phyloP scores from a whole-genome alignment of 495 filamentous ascomycete species.

The Penicillium ochrochloron region DNA sequence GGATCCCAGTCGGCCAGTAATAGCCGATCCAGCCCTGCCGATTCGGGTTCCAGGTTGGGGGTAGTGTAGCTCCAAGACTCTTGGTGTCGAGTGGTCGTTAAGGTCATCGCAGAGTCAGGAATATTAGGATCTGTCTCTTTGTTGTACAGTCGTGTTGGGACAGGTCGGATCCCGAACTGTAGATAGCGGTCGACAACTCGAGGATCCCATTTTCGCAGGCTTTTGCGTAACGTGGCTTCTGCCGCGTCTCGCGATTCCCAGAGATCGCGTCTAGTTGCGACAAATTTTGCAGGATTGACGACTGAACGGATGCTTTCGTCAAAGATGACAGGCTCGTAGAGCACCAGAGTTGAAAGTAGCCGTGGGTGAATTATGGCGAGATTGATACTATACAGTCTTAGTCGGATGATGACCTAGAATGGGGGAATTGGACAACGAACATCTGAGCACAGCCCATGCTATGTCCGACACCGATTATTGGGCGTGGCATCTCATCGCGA shows the following conservation, averaged over 20 bases:
- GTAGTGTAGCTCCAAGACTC: constrained; percentile 51
- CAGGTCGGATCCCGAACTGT: constrained; percentile 6
- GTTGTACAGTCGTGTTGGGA: constrained; percentile 9
- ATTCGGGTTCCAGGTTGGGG: constrained; percentile 27
- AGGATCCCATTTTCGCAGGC: constrained; percentile 5
- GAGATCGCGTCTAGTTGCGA: constrained; percentile 2
- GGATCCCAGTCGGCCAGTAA: constrained; percentile 53
- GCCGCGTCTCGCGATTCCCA: constrained; percentile 11
- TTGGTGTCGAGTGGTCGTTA: constrained; percentile 68
- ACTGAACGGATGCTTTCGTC: not conserved
- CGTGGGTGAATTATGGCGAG: constrained; percentile 14
- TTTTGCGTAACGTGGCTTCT: constrained; percentile 5
- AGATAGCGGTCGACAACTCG: constrained; percentile 1
- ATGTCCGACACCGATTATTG: constrained; percentile 77
- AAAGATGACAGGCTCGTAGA: constrained; percentile 10
- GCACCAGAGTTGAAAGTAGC: constrained; percentile 10
- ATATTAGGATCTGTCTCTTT: constrained; percentile 28
- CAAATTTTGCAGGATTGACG: constrained; percentile 5
- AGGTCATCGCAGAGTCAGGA: constrained; percentile 44
- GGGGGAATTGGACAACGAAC: constrained; percentile 14
- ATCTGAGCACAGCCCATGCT: constrained; percentile 74
- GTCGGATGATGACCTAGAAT: not conserved
- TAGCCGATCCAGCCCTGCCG: constrained; percentile 43
- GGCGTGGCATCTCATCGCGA: constrained; percentile 70
- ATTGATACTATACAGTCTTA: not conserved